These are phyloP conservation scores for Paecilomyces formosus DNA, from an alignment of 2,329 filamentous ascomycete genomes.

Conservation along the genomic window DNA sequence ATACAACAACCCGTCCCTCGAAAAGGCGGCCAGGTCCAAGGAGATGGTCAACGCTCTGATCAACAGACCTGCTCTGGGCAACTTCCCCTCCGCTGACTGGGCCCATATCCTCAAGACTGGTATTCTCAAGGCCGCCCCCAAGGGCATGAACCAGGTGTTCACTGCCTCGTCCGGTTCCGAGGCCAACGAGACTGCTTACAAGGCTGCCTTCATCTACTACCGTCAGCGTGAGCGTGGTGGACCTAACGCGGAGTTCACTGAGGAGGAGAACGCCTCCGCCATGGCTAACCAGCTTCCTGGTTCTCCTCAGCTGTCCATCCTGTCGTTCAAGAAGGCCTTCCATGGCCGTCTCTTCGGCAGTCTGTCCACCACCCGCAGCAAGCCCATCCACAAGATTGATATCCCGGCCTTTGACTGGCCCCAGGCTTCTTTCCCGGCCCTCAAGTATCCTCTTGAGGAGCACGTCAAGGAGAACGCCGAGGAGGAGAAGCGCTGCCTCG, in stretches of 20 bases:
- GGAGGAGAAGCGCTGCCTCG: constrained; percentile 72
- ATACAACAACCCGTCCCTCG: constrained; percentile 79
- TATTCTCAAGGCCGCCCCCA: constrained; percentile 73
- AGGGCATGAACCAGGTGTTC: constrained; percentile 81
- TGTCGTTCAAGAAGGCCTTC: constrained; percentile 83
- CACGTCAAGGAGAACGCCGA: constrained; percentile 72
- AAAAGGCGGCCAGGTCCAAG: constrained; percentile 61
- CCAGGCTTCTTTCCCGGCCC: constrained; percentile 73
- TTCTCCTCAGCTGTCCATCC: constrained; percentile 70
- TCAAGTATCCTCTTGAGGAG: constrained; percentile 81
- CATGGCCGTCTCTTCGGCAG: constrained; percentile 85
- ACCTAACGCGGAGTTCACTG: constrained; percentile 66
- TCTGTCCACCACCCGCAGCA: constrained; percentile 81
- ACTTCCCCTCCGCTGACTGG: constrained; percentile 86
- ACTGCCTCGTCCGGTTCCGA: constrained; percentile 84
- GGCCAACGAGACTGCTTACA: constrained; percentile 91
- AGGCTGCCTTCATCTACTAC: constrained; percentile 91
- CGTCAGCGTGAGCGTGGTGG: constrained; percentile 76
- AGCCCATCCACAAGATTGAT: constrained; percentile 90
- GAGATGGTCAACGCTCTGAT: constrained; percentile 76
- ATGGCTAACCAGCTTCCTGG: constrained; percentile 81
- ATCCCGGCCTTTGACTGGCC: constrained; percentile 96
- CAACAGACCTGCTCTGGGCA: constrained; percentile 83
- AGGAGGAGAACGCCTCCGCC: constrained; percentile 63
- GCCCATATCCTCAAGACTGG: constrained; percentile 69